Evolutionary conservation across 495 filamentous ascomycete species (phyloP).

Genomic region (Trichoderma gamsii): DNA sequence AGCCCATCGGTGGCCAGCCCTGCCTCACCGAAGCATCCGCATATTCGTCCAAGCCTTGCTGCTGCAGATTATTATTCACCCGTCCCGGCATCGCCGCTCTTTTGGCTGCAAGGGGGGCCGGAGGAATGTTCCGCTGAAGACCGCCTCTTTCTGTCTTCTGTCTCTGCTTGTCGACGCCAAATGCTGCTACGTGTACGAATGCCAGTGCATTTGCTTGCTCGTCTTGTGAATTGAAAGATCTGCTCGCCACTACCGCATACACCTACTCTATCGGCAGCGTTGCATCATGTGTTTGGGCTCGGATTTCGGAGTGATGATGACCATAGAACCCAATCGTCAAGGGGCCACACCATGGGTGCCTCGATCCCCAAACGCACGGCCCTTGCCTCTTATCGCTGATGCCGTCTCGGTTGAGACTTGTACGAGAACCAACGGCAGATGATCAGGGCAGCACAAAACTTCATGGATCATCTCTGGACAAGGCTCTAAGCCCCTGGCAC

Average conservation of each 20-base stretch:
- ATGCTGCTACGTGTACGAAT: not conserved
- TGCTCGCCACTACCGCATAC: no score
- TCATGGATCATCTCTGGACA: not conserved
- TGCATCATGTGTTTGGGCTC: not conserved
- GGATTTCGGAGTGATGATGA: slow-evolving; percentile 13
- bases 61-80: not conserved
- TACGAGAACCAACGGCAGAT: not conserved
- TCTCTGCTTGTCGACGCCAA: not conserved
- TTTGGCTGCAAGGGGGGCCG: not conserved
- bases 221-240: not conserved
- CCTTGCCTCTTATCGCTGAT: not conserved
- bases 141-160: not conserved
- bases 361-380: slow-evolving; percentile 4
- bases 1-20: slow-evolving; percentile 5
- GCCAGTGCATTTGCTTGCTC: not conserved
- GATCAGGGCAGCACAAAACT: not conserved
- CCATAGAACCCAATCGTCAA: slow-evolving; percentile 9
- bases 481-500: not conserved
- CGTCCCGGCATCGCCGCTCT: slow-evolving; percentile 9
- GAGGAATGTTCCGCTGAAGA: not conserved
- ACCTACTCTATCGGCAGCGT: not conserved
- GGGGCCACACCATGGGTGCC: not conserved
- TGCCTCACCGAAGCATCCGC: not conserved
- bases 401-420: not conserved
- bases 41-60: not conserved